Evolutionary conservation across 345 rosid species (phyloP), one percentile per base, ranked within the genome.

Genomic region (Clarkia xantiana): DNA sequence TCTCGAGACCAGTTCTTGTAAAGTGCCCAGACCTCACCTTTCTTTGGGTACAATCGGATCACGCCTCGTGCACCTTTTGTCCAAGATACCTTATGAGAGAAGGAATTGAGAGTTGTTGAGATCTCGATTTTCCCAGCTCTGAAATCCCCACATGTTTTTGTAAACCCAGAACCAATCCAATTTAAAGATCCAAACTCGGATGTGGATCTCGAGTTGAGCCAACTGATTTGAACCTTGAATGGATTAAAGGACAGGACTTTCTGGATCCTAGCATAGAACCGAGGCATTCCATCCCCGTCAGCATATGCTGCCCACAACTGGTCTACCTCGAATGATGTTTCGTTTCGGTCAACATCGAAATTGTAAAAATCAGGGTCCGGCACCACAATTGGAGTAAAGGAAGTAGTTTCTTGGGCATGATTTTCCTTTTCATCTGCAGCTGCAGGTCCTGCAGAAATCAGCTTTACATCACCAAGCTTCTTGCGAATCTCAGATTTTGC

Each of bases 231-330:
- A 82, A 87, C 59, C 74, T 77, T 82, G 59, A 91, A 87, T 18
- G 99, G 99, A 38, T 67, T 71, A 68, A 57, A 15, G 45, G 99
- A 84, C 6, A 84, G 58, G 47, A 91, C 94, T 66, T 80, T 81
- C 49, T 78, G 89, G 65, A 91, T 82, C 72, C 89, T 80, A 46
- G 96, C 96, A 66, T 87, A 91, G 56, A 67, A 87, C 40, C 99
- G 86, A 48, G 99, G 99, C 99, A 93, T 84, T 34, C 95, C 96
- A 60, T 87, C 96, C 29, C 74, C 78, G 53, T 79, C 77, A 18
- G 87, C 99, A 63, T 93, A 93, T 6, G 94, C 96, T 56, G 96
- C 99, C 99, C 99, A 93, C 40, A 91, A 80, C 65, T 91, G 86
- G 59, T 84, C 89, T 6, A 69, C 88, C 48, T 49, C 70, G 57